Conservation (phyloP, 2,329 filamentous ascomycete genomes). For the Calonectria naviculata region DNA sequence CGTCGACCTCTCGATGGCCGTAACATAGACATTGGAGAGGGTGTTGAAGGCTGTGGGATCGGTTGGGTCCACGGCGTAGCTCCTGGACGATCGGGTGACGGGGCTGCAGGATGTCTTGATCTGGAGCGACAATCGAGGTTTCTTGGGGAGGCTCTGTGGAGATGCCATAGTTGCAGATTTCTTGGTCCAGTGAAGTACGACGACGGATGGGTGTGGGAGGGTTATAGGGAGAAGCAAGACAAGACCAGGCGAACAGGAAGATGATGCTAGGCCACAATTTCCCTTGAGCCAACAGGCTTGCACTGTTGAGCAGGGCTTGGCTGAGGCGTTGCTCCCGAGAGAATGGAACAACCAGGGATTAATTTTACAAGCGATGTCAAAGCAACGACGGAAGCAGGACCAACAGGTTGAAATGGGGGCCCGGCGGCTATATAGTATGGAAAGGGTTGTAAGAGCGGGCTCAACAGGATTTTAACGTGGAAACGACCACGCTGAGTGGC, state of each 20-base stretch:
- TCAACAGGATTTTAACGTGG: constrained; percentile 22
- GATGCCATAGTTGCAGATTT: constrained; percentile 48
- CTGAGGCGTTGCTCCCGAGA: constrained; percentile 33
- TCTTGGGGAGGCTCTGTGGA: constrained; percentile 54
- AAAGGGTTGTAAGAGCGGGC: constrained; percentile 20
- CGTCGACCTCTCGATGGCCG: constrained; percentile 69
- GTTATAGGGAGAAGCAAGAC: constrained; percentile 5
- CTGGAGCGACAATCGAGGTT: constrained; percentile 68
- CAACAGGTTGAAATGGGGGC: constrained; percentile 37
- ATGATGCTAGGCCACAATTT: neutral
- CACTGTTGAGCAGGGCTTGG: constrained; percentile 30
- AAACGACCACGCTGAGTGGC: constrained; percentile 18
- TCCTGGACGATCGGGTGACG: constrained; percentile 47
- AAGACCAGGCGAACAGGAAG: constrained; percentile 7
- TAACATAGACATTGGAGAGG: constrained; percentile 72
- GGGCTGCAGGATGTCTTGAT: constrained; percentile 58
- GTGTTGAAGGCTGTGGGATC: constrained; percentile 75
- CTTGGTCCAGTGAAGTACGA: neutral
- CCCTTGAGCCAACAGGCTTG: constrained; percentile 33
- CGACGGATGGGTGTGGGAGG: neutral
- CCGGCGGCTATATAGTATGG: constrained; percentile 42
- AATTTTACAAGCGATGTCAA: constrained; percentile 30
- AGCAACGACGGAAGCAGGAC: constrained; percentile 25
- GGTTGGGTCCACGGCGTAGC: constrained; percentile 59
- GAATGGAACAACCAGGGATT: constrained; percentile 39